Evolutionary conservation across 345 rosid genomes (phyloP), one percentile per base, ranked within the genome.

Genomic region (Brassica napus): DNA sequence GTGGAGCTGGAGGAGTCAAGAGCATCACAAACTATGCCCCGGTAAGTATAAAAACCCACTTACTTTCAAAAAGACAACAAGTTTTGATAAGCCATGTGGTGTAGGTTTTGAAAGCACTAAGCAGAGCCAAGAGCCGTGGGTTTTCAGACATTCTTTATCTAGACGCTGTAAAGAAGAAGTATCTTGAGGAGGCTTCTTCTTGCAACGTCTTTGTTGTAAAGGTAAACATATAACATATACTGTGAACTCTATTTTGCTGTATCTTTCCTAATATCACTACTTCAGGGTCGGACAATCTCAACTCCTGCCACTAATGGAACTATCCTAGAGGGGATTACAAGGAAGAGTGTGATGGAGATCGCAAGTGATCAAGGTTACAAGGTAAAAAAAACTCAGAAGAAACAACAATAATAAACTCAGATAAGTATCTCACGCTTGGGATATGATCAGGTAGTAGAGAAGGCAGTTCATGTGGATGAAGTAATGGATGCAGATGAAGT

Each of bases 141-240:
- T 95, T 86, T 79, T 90, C 96, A 61, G 98, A 95, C 83, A 98
- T 95, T 59, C 87, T 95, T 14, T 95, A 93, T 83, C 94, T 95
- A 14, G 99, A 95, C 75, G 90, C 97, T 85, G 89, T 87, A 37
- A 83, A 95, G 77, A 95, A 87, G 76, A 87, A 84, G 74, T 95
- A 90, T 83, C 79, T 94, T 49, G 97, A 94, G 78, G 98, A 91
- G 84, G 98, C 92, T 73, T 95, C 98, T 12, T 89, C 96, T n/a
- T 95, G 97, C 90, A 94, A 93, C 72, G 89, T 91, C 73, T 93
- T 93, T 78, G 83, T 91, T 81, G 91, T 90, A 69, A 94, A 81
- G 84, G 84, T 81, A 80, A 21, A 78, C 8, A 15, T 74, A 10
- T 44, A 42, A 47, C 15, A 47, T 12, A 8, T 54, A n/a, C 37